Evolutionary conservation across 306 rosid species (phyloP), one percentile per base, ranked within the genome.

Genomic region (Vigna radiata): DNA sequence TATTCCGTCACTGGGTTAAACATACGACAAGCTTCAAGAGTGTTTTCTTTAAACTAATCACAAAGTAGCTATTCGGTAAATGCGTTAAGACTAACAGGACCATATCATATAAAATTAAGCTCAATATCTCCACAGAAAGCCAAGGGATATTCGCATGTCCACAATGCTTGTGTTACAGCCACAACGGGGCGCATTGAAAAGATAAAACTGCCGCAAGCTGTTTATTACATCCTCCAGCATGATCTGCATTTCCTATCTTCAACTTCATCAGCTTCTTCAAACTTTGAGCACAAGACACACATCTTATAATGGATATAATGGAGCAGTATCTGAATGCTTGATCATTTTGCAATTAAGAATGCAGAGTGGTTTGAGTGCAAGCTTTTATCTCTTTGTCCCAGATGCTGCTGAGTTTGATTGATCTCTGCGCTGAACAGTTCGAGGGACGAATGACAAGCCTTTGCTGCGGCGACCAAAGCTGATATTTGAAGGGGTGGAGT

Each of bases 381-480:
- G 31, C 23, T 78, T 78, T 29, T 43, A 78, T 72, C 75, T 72
- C 85, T 78, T 75, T 31, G 78, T 43, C 69, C 73, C 59, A 14
- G 80, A 72, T 56, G 79, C 75, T 21, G 83, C 49, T 2, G 85
- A 62, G 74, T 84, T 89, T 54, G 89, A 86, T 60, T 73, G 81
- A 31, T 76, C 84, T 33, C 88, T 90, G 2, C 61, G 88, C 75
- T 82, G 93, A 86, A 95, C 84, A 39, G 90, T 84, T 25, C 96
- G 86, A 41, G 99, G 98, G 54, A 82, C 85, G 49, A 89, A 86
- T 47, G 92, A 73, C 76, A 92, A 75, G 59, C 96, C 97, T 60
- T 91, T 85, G 49, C 77, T 79, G 65, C 91, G 91, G 70, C 86
- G 96, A 21, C 99, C 99, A 82, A 95, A 95, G 87, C 99, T 95